Conservation (phyloP, 768 basidiomycete species). For the Mycena vitilis region DNA sequence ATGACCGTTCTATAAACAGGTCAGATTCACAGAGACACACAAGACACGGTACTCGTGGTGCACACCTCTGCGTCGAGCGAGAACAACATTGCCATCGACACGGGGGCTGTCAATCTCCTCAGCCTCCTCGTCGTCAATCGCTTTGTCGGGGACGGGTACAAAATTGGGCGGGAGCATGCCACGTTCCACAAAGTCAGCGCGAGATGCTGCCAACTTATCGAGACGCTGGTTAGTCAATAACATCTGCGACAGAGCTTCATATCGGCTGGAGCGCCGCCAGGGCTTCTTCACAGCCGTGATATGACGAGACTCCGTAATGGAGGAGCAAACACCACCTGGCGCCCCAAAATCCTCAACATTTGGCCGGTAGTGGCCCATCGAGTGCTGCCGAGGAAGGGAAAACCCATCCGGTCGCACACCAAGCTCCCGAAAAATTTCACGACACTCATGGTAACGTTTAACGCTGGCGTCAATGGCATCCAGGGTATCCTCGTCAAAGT, state of each 20-base stretch:
- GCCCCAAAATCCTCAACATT: slow-evolving; percentile 36
- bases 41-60: too few species aligned
- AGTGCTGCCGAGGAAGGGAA: slow-evolving; percentile 38
- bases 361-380: slow-evolving; percentile 32
- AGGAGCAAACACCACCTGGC: slow-evolving; percentile 40
- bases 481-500: slow-evolving; percentile 25
- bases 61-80: slow-evolving; percentile 21
- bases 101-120: slow-evolving; percentile 8
- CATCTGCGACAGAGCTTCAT: slow-evolving; percentile 39
- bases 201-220: slow-evolving; percentile 36
- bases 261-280: slow-evolving; percentile 37
- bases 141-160: slow-evolving; percentile 9
- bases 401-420: slow-evolving; percentile 31
- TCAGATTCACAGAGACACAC: too few species aligned
- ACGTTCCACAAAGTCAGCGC: slow-evolving; percentile 33
- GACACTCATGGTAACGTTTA: slow-evolving; percentile 25
- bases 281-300: slow-evolving; percentile 42
- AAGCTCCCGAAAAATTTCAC: slow-evolving; percentile 28
- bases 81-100: slow-evolving; percentile 25
- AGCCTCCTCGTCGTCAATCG: slow-evolving; percentile 1
- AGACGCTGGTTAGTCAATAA: slow-evolving; percentile 35
- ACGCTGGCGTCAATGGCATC: slow-evolving; percentile 17
- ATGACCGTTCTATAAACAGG: too few species aligned
- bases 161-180: slow-evolving; percentile 32
- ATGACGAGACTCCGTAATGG: slow-evolving; percentile 42